Evolutionary conservation across 2,329 filamentous ascomycete species (phyloP).

Genomic region (Bipolaris bicolor): DNA sequence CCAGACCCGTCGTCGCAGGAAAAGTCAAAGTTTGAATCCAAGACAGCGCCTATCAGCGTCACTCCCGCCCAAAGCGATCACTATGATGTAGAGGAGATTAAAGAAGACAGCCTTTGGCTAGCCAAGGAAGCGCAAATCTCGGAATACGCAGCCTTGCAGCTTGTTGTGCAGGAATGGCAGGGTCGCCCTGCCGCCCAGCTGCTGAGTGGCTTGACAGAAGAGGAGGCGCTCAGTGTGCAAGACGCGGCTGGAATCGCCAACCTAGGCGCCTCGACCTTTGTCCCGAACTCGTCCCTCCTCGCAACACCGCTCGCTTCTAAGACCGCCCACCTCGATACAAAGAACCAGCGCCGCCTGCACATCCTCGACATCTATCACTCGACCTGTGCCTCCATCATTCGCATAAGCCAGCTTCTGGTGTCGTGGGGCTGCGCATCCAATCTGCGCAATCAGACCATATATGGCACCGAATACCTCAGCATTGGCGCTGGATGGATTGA

Average conservation of each 20-base stretch:
- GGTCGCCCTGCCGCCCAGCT: conserved; percentile 75
- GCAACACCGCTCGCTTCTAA: conserved; percentile 32
- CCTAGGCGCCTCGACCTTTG: conserved; percentile 59
- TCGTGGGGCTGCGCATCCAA: conserved; percentile 40
- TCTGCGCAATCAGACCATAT: conserved; percentile 36
- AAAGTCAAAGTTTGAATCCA: conserved; percentile 78
- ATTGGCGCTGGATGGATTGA: conserved; percentile 42
- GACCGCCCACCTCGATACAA: conserved; percentile 61
- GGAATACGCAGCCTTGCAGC: conserved; percentile 79
- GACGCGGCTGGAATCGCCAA: conserved; percentile 73
- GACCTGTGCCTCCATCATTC: conserved; percentile 65
- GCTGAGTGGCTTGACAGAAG: conserved; percentile 72
- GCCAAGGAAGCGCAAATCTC: conserved; percentile 79
- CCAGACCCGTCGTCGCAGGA: conserved; percentile 65
- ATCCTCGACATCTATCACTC: conserved; percentile 73
- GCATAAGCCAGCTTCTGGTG: conserved; percentile 46
- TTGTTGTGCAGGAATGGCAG: conserved; percentile 85
- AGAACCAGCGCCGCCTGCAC: conserved; percentile 68
- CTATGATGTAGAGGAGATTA: conserved; percentile 79
- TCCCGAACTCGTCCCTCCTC: conserved; percentile 53
- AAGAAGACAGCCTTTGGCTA: conserved; percentile 85
- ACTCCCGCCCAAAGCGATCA: conserved; percentile 69
- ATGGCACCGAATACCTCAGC: conserved; percentile 38
- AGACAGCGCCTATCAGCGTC: conserved; percentile 85
- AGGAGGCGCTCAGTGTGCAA: conserved; percentile 77